Evolutionary conservation across 2,329 filamentous ascomycete genomes (phyloP), one percentile per base, ranked within the genome.

Genomic region (Magnaporthiopsis poae): DNA sequence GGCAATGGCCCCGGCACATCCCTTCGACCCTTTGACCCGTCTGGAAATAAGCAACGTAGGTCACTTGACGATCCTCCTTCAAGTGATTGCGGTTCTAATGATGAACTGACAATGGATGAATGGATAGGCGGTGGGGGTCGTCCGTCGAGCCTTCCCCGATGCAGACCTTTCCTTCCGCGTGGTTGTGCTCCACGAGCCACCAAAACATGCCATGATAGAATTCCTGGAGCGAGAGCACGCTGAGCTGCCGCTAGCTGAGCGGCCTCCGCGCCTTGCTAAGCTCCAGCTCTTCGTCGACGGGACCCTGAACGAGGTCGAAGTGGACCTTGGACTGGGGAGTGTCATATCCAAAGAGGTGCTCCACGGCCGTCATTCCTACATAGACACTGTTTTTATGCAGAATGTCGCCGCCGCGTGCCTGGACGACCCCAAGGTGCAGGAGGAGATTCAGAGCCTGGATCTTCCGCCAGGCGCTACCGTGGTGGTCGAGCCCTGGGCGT

Each of bases 401-500:
- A 73, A 75, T 11, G 79, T 80, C 0, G 82, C 84, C 62, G 71
- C 73, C 5, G 81, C 78, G 0, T 85, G 82, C 67, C 71, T 82
- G 25, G 76, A 73, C 0, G 76, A 84, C 61, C 46, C 69, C 0
- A 66, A 72, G 21, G 77, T 86, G 0, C 77, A 83, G 69, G 74
- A 73, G 0, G 79, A 80, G 65, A 78, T 83, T 27, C 62, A 72
- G 1, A 71, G 70, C 0, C 72, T 85, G 1, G 69, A 80, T 0
- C 71, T 86, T 0, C 82, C 83, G 0, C 68, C 73, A 8, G 79
- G 75, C 0, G 76, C 80, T 0, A 75, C 73, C 0, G 81, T 83
- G 2, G 75, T 81, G 3, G 77, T 84, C 33, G 84, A 86, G 69
- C 78, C 83, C 0, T 86, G 83, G 83, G 78, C 82, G 1, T 86